These are phyloP conservation scores for Hypoxylon trugodes DNA, from an alignment of 495 filamentous ascomycete genomes.

Conservation along the genomic window DNA sequence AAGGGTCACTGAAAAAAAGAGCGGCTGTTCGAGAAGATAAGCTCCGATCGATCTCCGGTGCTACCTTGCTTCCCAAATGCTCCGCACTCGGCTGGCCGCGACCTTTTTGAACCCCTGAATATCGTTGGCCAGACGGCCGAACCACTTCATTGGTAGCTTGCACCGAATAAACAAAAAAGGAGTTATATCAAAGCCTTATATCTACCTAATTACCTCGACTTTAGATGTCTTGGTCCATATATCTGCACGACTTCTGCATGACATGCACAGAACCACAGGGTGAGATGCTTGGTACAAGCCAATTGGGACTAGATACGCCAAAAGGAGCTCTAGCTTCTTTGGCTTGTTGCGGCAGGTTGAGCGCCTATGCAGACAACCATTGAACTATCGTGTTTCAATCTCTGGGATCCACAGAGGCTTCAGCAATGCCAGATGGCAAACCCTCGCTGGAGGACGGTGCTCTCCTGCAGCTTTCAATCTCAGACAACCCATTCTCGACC, in stretches of 20 bases:
- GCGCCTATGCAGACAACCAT: constrained; percentile 39
- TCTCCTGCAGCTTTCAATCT: constrained; percentile 44
- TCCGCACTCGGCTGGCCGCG: constrained; percentile 39
- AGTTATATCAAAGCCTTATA: constrained; percentile 39
- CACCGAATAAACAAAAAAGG: constrained; percentile 29
- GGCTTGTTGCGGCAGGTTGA: constrained; percentile 35
- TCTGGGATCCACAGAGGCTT: constrained; percentile 44
- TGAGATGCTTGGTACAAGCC: constrained; percentile 30
- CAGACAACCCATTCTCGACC: constrained; percentile 39
- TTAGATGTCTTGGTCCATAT: constrained; percentile 29
- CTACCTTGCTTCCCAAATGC: constrained; percentile 29
- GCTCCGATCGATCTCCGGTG: constrained; percentile 39
- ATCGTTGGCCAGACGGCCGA: constrained; percentile 11
- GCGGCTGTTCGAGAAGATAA: constrained; percentile 23
- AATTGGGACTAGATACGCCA: constrained; percentile 36
- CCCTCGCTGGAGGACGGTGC: constrained; percentile 53
- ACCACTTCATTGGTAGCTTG: constrained; percentile 27
- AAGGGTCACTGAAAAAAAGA: constrained; percentile 10
- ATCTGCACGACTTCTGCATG: constrained; percentile 42
- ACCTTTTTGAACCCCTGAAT: constrained; percentile 11
- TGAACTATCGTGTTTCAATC: constrained; percentile 44
- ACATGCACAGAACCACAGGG: constrained; percentile 38
- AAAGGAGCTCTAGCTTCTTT: constrained; percentile 36
- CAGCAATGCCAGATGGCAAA: constrained; percentile 59
- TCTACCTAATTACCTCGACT: constrained; percentile 37